Percentiles rank a stretch among this genome's conserved stretches.
phyloP scores from a whole-genome alignment of 2,329 filamentous ascomycete species.

The Fusarium haematococcum region DNA sequence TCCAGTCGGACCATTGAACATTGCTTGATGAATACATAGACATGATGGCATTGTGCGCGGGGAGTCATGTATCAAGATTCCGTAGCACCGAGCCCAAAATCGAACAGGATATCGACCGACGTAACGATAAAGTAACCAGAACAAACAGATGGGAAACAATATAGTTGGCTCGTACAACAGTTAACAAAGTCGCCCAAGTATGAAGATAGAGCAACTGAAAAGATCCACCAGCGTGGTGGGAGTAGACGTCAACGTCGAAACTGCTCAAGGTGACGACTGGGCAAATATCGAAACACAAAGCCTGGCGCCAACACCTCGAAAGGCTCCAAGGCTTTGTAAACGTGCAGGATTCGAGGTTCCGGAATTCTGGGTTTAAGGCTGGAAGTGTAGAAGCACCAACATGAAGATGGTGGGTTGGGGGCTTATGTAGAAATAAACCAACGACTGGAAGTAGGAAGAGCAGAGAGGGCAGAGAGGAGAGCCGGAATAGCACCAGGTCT shows the following conservation, averaged over 20 bases:
- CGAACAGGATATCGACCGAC: neutral
- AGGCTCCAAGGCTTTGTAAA: conserved; percentile 19
- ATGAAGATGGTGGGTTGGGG: conserved; percentile 39
- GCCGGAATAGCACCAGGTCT: conserved; percentile 26
- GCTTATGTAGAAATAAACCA: conserved; percentile 41
- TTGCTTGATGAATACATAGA: conserved; percentile 42
- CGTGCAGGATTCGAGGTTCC: conserved; percentile 16
- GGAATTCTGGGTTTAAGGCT: conserved; percentile 15
- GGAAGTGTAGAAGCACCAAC: conserved; percentile 22
- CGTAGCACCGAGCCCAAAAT: conserved; percentile 4
- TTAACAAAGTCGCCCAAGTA: neutral
- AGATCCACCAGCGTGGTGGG: neutral
- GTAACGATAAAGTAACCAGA: neutral
- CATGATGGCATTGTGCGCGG: conserved; percentile 46
- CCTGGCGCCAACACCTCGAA: neutral
- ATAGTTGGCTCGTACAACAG: conserved; percentile 2
- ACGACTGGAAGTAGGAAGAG: neutral
- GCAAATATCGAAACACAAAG: neutral
- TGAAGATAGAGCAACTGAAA: neutral
- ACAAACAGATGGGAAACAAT: neutral
- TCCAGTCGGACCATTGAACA: conserved; percentile 45
- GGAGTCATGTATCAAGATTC: conserved; percentile 17
- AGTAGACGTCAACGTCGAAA: neutral
- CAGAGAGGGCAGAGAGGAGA: conserved; percentile 14
- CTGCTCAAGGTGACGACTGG: neutral